phyloP scores from a whole-genome alignment of 169 alveolate species.

The Theileria parva region DNA sequence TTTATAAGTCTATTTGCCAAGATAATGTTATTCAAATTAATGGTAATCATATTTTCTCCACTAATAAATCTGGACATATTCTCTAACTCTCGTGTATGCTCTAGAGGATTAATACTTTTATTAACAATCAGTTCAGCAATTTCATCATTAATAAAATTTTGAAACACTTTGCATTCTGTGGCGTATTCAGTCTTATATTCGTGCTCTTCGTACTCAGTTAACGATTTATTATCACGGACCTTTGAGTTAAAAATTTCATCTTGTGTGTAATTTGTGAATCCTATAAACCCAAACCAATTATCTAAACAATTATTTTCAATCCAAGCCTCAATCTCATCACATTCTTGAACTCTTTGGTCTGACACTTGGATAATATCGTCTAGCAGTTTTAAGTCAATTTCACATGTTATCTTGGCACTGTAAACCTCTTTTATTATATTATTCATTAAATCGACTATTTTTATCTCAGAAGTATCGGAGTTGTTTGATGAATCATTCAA shows the following conservation, averaged over 20 bases:
- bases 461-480: background rate
- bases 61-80: background rate
- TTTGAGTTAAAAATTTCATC: background rate
- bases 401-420: constrained; percentile 26
- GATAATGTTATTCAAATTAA: background rate
- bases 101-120: background rate
- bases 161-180: background rate
- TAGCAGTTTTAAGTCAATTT: constrained; percentile 12
- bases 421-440: constrained; percentile 24
- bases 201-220: background rate
- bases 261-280: background rate
- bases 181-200: too few relatives aligned
- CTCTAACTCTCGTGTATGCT: background rate
- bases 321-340: background rate
- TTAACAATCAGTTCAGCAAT: background rate
- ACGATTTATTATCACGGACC: too few relatives aligned
- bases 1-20: background rate
- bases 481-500: background rate
- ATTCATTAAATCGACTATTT: background rate
- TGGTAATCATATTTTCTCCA: background rate
- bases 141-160: background rate
- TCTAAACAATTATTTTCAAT: background rate
- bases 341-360: constrained; percentile 10
- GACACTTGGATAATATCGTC: constrained; percentile 30
- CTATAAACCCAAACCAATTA: background rate